These are phyloP conservation scores for Stygiomarasmius scandens DNA, from an alignment of 1,284 basidiomycete genomes.

Conservation along the genomic window DNA sequence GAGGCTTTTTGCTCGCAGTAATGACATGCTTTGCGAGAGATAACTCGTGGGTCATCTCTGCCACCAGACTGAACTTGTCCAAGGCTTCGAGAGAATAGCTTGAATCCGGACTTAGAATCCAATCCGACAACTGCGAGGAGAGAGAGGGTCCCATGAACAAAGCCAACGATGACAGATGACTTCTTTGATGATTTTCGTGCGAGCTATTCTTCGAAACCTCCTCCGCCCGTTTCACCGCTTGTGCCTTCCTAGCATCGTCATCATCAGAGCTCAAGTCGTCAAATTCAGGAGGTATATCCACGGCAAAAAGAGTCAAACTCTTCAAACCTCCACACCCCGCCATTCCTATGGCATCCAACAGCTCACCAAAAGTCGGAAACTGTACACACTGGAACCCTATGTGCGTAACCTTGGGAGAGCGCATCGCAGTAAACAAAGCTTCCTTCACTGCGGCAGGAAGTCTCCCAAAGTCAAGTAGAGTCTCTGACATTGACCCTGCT, in stretches of 20 bases:
- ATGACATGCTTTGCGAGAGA: neutral
- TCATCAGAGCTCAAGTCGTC: neutral
- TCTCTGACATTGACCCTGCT: conserved; percentile 3
- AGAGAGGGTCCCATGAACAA: conserved; percentile 2
- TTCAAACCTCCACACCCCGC: neutral
- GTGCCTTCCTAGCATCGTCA: neutral
- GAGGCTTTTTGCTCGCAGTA: neutral
- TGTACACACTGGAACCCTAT: conserved; percentile 1
- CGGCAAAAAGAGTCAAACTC: conserved; percentile 3
- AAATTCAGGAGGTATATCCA: neutral
- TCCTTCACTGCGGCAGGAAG: neutral
- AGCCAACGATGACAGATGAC: neutral
- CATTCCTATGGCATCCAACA: neutral
- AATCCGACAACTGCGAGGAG: neutral
- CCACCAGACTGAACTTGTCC: conserved; percentile 2
- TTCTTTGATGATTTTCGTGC: neutral
- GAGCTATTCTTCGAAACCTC: too few species aligned
- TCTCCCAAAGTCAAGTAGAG: neutral
- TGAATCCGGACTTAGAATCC: neutral
- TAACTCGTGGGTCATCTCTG: neutral
- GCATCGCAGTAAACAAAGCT: neutral
- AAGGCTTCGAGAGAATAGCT: neutral
- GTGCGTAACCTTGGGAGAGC: neutral
- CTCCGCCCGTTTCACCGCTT: too few species aligned
- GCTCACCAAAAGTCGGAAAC: conserved; percentile 1